Evolutionary conservation across 2,329 filamentous ascomycete species (phyloP).

Genomic region (Talaromyces amestolkiae): DNA sequence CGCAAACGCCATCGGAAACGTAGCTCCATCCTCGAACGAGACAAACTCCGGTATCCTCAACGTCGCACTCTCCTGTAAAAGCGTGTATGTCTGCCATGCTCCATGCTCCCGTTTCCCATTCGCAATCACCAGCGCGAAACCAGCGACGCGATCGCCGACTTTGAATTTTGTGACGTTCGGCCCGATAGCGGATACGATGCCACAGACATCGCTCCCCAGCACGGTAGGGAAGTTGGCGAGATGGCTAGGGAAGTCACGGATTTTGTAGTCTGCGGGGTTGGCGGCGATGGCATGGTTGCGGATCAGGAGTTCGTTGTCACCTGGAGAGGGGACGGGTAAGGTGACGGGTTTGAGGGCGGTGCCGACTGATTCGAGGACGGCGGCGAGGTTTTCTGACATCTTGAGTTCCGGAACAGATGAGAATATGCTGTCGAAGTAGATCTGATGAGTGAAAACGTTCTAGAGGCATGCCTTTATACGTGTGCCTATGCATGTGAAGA

Average conservation of each 20-base stretch:
- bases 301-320: slow-evolving; percentile 23
- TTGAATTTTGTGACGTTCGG: slow-evolving; percentile 26
- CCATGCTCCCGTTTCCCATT: not conserved
- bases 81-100: slow-evolving; percentile 10
- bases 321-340: slow-evolving; percentile 20
- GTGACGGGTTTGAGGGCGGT: not conserved
- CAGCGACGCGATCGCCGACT: slow-evolving; percentile 30
- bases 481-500: not conserved
- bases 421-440: not conserved
- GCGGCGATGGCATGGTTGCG: slow-evolving; percentile 25
- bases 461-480: not conserved
- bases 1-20: slow-evolving; percentile 12
- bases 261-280: slow-evolving; percentile 33
- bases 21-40: slow-evolving; percentile 21
- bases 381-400: slow-evolving; percentile 2
- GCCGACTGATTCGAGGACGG: slow-evolving; percentile 5
- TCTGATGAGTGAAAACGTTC: not conserved
- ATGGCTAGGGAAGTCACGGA: slow-evolving; percentile 27
- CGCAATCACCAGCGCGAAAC: slow-evolving; percentile 20
- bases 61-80: slow-evolving; percentile 6
- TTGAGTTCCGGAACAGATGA: not conserved
- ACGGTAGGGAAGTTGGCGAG: slow-evolving; percentile 26
- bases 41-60: slow-evolving; percentile 21
- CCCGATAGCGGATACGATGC: slow-evolving; percentile 30
- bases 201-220: slow-evolving; percentile 29